Conservation (phyloP, 2,329 filamentous ascomycete species). For the Arachnomyces sp. region DNA sequence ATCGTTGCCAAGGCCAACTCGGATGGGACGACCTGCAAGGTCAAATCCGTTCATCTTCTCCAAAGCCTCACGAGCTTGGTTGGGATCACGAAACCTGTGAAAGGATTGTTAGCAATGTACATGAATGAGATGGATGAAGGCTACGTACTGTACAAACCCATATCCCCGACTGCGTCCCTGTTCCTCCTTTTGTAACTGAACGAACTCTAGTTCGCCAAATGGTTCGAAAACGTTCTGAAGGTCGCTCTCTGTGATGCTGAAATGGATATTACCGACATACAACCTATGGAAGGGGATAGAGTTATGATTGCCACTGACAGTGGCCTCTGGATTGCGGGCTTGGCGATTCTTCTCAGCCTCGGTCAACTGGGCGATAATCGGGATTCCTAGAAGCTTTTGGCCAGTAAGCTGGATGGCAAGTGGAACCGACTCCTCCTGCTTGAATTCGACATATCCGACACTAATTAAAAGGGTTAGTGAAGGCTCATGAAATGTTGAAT, state of each 20-base stretch:
- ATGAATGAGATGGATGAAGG: not conserved
- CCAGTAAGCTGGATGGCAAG: slow-evolving; percentile 96
- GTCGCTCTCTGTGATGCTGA: slow-evolving; percentile 95
- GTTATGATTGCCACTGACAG: slow-evolving; percentile 60
- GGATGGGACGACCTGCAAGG: slow-evolving; percentile 90
- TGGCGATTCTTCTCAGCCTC: slow-evolving; percentile 99
- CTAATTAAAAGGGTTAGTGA: slow-evolving; percentile 46
- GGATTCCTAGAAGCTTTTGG: slow-evolving; percentile 96
- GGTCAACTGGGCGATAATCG: slow-evolving; percentile 95
- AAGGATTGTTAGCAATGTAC: slow-evolving; percentile 27
- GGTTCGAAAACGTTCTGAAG: slow-evolving; percentile 94
- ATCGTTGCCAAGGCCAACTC: slow-evolving; percentile 98
- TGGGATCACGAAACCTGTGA: slow-evolving; percentile 74
- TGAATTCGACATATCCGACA: slow-evolving; percentile 99
- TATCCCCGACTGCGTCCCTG: slow-evolving; percentile 84
- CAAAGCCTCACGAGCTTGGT: slow-evolving; percentile 84
- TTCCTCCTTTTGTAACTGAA: slow-evolving; percentile 95
- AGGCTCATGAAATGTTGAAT: not conserved
- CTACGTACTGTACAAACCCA: slow-evolving; percentile 91
- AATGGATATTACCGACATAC: slow-evolving; percentile 98
- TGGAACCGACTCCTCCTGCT: slow-evolving; percentile 84
- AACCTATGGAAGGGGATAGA: slow-evolving; percentile 93
- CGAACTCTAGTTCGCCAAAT: slow-evolving; percentile 95
- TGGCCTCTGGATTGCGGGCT: slow-evolving; percentile 55
- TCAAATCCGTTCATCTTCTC: slow-evolving; percentile 99